Evolutionary conservation across 2,329 filamentous ascomycete genomes (phyloP).

Genomic region (Mycosphaerella sp.): DNA sequence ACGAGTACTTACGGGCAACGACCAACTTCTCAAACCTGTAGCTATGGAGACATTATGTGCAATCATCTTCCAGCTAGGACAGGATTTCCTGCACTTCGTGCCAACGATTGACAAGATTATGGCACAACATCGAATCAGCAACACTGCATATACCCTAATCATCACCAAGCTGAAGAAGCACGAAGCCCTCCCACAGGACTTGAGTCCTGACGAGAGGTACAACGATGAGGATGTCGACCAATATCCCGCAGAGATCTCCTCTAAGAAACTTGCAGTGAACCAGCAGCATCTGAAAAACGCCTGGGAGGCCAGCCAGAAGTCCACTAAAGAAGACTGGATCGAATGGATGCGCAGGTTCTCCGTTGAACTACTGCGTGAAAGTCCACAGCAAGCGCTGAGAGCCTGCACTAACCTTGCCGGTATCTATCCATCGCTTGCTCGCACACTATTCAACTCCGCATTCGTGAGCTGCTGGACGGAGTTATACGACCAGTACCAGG

Average conservation of each 20-base stretch:
- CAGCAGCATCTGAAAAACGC: constrained; percentile 94
- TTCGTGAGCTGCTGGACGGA: constrained; percentile 99
- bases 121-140: constrained; percentile 70
- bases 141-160: constrained; percentile 86
- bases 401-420: constrained; percentile 89
- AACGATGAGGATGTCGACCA: constrained; percentile 64
- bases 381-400: constrained; percentile 87
- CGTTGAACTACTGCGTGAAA: constrained; percentile 89
- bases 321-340: constrained; percentile 97
- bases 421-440: constrained; percentile 82
- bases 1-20: constrained; percentile 67
- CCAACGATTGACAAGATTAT: constrained; percentile 85
- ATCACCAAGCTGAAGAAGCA: constrained; percentile 91
- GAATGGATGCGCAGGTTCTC: constrained; percentile 98
- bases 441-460: constrained; percentile 94
- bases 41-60: constrained; percentile 93
- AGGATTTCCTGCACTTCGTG: constrained; percentile 91
- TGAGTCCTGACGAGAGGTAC: constrained; percentile 80
- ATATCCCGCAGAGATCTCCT: constrained; percentile 72
- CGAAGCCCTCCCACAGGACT: constrained; percentile 87
- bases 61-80: constrained; percentile 89
- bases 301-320: constrained; percentile 95
- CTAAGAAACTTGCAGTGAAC: constrained; percentile 94
- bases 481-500: constrained; percentile 92
- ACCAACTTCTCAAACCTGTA: constrained; percentile 66